Base-by-base conservation (phyloP, 805 yeast species). In the Ascoidea asiatica region DNA sequence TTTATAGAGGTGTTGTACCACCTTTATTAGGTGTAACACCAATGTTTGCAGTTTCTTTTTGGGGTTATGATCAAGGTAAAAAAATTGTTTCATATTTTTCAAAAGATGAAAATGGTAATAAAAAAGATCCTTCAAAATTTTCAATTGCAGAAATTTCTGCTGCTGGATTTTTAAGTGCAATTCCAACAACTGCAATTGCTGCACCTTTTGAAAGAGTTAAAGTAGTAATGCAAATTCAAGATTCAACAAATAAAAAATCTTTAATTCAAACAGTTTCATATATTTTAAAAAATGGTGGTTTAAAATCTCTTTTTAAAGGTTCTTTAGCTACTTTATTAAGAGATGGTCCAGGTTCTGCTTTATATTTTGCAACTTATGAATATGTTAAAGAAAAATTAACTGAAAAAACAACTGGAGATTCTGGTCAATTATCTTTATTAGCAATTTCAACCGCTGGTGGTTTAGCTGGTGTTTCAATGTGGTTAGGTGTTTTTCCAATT, bases 11-110 rank as follows among this genome's bases (percentile, higher is more conserved):
- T 47, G 97, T 92, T 29, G 70, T 84, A 11, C 95, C 97, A 13
- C 98, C 98, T 3, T 65, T 90, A 43, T 59, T 85, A n/a, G 98
- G 98, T 20, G 97, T 90, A 19, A 92, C 97, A 0, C 98, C 98
- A 22, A 92, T 90, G 85, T 92, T 92, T 68, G 97, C 97, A 2
- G 92, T 92, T 20, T 83, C 95, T 1, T 90, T 90, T 67, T 90
- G 98, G 97, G 97, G 97, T 57, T 90, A 92, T 62, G 97, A 88
- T 57, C 69, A 86, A 44, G 97, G 97, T 50, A 88, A 87, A 65
- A 77, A 76, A 50, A 47, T 90, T 2, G 94, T 89, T 2, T 53
- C 73, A 1, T 51, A 61, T 3, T 62, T 56, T 13, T 39, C 47
- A 13, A n/a, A n/a, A n/a, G n/a, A n/a, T n/a, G n/a, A n/a, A n/a